phyloP scores from a whole-genome alignment of 1,284 basidiomycete species.

The Inonotus hispidus region DNA sequence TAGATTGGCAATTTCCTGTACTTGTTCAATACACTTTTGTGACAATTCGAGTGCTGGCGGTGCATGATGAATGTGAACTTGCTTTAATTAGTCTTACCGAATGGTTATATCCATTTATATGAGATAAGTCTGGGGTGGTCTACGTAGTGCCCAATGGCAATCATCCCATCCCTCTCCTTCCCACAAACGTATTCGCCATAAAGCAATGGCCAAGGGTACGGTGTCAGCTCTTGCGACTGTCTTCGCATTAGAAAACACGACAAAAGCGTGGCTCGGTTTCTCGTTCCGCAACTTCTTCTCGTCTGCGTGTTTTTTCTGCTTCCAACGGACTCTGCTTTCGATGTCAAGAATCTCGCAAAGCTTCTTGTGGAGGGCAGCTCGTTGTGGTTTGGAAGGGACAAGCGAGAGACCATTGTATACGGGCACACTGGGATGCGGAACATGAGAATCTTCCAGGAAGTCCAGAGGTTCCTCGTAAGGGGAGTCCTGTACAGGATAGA shows the following conservation, averaged over 20 bases:
- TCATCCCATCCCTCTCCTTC: conserved; percentile 41
- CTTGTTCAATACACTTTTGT: background rate
- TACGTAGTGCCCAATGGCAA: conserved; percentile 13
- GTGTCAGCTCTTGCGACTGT: conserved; percentile 51
- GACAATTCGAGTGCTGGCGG: too few species aligned
- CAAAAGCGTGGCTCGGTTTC: conserved; percentile 62
- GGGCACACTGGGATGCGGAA: conserved; percentile 47
- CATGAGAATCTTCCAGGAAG: conserved; percentile 20
- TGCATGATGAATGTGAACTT: background rate
- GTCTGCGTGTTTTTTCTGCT: background rate
- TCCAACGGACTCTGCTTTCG: conserved; percentile 36
- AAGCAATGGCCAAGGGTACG: conserved; percentile 55
- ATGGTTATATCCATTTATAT: background rate
- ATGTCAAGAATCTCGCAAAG: conserved; percentile 43
- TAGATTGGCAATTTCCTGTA: conserved; percentile 22
- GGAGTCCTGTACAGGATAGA: background rate
- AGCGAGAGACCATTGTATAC: conserved; percentile 59
- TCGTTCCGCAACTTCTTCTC: conserved; percentile 23
- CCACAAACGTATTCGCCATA: conserved; percentile 75
- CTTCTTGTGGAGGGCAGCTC: conserved; percentile 47
- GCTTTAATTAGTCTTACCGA: background rate
- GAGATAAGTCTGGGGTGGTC: background rate
- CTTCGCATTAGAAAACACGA: conserved; percentile 48
- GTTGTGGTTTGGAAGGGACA: conserved; percentile 54
- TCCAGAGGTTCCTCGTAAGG: conserved; percentile 4